Evolutionary conservation across 192 early-diverging fungal species (phyloP), one percentile per base, ranked within the genome.

Genomic region (Coemansia asiatica): DNA sequence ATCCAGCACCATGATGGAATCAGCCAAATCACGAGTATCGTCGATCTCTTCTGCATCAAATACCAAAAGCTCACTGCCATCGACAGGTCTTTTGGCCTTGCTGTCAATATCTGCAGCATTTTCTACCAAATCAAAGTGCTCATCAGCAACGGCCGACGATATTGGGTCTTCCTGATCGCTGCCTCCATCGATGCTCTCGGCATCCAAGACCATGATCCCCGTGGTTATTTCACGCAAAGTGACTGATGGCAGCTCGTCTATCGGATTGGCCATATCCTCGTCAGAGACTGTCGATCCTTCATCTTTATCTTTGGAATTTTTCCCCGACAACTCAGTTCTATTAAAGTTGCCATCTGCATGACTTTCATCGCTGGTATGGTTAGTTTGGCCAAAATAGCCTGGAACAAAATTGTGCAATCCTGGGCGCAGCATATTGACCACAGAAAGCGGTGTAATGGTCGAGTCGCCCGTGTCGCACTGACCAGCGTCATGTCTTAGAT

Each of bases 381-480:
- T 75, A n/a, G 76, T 8, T 6, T 6, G n/a, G 21, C 26, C 15
- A 55, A 28, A 16, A 8, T 28, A 7, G 15, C 12, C 25, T 26
- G 53, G 25, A 26, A 4, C 53, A 13, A 72, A 36, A 66, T 58
- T 18, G 69, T 69, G 56, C 67, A 66, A 49, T 64, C 15, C 23
- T 59, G 56, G 12, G 63, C 69, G 0, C n/a, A 69, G 44, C 33
- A 81, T 73, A 19, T 81, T 81, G 61, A 75, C 73, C 10, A 81
- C 79, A 2, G 79, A 75, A 19, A 81, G 35, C n/a, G 79, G 73
- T 26, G 79, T 81, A 8, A 74, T 55, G 1, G 64, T 56, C 8
- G 72, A 72, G 15, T 81, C 78, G 35, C 68, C 78, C 3, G 78
- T 81, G 23, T 71, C 72, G 35, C 78, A 72, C 12, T 64, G 72